phyloP scores from a whole-genome alignment of 2,329 filamentous ascomycete genomes.

The Sphaceloma murrayae region DNA sequence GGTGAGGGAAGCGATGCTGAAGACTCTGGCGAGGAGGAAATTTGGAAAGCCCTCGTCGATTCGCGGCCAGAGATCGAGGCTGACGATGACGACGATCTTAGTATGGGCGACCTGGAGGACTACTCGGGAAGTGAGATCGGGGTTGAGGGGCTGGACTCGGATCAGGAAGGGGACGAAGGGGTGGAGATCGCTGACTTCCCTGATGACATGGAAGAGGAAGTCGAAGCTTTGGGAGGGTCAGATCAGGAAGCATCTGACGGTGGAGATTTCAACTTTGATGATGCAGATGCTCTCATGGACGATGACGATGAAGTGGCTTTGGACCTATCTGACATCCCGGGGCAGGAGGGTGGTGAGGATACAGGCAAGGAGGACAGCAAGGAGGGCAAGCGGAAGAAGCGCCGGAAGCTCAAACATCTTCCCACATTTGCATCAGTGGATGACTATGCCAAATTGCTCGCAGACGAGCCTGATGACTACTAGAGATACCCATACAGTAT shows the following conservation, averaged over 20 bases:
- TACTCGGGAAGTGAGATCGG: constrained; percentile 28
- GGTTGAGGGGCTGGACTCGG: constrained; percentile 35
- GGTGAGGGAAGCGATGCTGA: constrained; percentile 34
- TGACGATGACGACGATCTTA: constrained; percentile 48
- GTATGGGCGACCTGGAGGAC: constrained; percentile 39
- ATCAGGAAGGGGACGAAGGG: constrained; percentile 36
- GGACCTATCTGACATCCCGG: constrained; percentile 42
- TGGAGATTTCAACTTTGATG: constrained; percentile 45
- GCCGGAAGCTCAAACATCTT: constrained; percentile 76
- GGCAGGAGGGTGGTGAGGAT: constrained; percentile 36
- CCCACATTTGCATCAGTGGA: constrained; percentile 90
- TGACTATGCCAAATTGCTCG: constrained; percentile 66
- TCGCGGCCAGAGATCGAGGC: constrained; percentile 69
- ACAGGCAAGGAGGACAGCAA: constrained; percentile 31
- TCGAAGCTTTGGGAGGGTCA: constrained; percentile 32
- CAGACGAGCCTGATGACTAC: constrained; percentile 22
- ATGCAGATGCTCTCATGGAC: constrained; percentile 33
- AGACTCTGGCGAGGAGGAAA: constrained; percentile 52
- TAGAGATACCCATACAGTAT: constrained; percentile 14
- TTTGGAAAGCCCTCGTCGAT: constrained; percentile 83
- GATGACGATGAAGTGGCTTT: constrained; percentile 47
- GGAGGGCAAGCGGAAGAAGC: constrained; percentile 48
- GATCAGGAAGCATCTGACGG: constrained; percentile 39
- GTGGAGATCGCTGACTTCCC: constrained; percentile 54
- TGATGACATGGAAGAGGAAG: constrained; percentile 40